These are phyloP conservation scores for Mycena rosella DNA, from an alignment of 768 basidiomycete species.

Conservation along the genomic window DNA sequence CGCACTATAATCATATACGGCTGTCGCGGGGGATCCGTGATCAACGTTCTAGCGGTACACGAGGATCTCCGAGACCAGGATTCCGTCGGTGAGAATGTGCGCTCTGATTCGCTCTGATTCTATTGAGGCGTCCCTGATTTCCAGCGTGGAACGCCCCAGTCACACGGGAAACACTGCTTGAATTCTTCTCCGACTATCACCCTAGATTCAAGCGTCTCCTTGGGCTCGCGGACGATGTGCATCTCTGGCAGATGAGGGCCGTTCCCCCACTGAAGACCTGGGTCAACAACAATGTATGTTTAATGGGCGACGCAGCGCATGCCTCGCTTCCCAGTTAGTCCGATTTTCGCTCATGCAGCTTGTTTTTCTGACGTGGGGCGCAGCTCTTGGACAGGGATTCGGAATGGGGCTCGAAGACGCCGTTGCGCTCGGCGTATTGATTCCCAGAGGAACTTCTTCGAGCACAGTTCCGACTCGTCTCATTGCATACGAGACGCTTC, in stretches of 20 bases:
- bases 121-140: not conserved
- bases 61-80: conserved; percentile 29
- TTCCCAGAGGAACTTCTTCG: conserved; percentile 2
- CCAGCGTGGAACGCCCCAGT: conserved; percentile 28
- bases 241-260: conserved; percentile 34
- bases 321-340: conserved; percentile 31
- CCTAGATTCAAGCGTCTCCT: conserved; percentile 24
- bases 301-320: conserved; percentile 31
- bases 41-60: conserved; percentile 30
- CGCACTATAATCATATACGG: conserved; percentile 29
- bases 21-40: conserved; percentile 25
- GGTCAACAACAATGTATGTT: conserved; percentile 21
- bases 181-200: conserved; percentile 31
- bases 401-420: conserved; percentile 33
- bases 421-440: conserved; percentile 17
- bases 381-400: conserved; percentile 33
- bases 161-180: conserved; percentile 19
- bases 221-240: conserved; percentile 24
- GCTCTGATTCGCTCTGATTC: not conserved
- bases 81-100: conserved; percentile 20
- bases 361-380: not conserved
- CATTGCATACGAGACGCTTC: conserved; percentile 23
- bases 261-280: conserved; percentile 25
- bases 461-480: conserved; percentile 11
- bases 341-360: too few relatives aligned